These are phyloP conservation scores for Chalciporus piperatus DNA, from an alignment of 768 basidiomycete genomes.

Conservation along the genomic window DNA sequence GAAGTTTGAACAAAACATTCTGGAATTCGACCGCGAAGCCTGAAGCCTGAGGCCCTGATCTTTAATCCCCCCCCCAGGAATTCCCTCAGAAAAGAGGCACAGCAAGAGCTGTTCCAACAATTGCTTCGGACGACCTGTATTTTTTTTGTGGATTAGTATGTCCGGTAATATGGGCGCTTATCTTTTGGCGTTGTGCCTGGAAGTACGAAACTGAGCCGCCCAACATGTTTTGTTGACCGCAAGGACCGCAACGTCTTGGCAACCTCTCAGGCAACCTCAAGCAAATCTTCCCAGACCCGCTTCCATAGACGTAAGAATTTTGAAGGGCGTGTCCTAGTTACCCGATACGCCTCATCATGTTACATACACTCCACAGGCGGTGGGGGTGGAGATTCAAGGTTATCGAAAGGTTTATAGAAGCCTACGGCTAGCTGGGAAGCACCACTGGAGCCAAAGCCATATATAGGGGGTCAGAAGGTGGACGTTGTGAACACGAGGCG, in stretches of 20 bases:
- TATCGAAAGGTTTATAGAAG: not conserved
- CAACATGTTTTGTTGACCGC: too few species aligned
- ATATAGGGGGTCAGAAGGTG: not conserved
- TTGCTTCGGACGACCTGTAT: too few species aligned
- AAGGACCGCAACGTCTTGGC: too few species aligned
- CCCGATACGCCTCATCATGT: not conserved
- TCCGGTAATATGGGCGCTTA: too few species aligned
- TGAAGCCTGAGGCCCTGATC: too few species aligned
- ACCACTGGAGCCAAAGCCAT: too few species aligned
- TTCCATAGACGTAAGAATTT: constrained; percentile 2
- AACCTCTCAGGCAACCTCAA: not conserved
- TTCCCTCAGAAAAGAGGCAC: too few species aligned
- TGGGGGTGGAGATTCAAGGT: constrained; percentile 8
- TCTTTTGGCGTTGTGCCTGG: not conserved
- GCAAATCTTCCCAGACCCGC: not conserved
- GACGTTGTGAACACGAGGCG: not conserved
- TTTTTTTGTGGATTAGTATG: too few species aligned
- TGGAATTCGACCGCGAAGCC: not conserved
- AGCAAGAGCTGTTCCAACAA: too few species aligned
- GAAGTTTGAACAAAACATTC: not conserved
- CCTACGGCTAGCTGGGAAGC: not conserved
- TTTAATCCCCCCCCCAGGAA: too few species aligned
- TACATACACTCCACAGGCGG: constrained; percentile 1
- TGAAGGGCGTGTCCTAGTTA: not conserved
- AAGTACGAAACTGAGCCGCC: not conserved